Percentiles rank a stretch among this genome's conserved stretches.
Evolutionary conservation across 1,139 yeast species (phyloP).

Genomic region (Taphrina betulina): DNA sequence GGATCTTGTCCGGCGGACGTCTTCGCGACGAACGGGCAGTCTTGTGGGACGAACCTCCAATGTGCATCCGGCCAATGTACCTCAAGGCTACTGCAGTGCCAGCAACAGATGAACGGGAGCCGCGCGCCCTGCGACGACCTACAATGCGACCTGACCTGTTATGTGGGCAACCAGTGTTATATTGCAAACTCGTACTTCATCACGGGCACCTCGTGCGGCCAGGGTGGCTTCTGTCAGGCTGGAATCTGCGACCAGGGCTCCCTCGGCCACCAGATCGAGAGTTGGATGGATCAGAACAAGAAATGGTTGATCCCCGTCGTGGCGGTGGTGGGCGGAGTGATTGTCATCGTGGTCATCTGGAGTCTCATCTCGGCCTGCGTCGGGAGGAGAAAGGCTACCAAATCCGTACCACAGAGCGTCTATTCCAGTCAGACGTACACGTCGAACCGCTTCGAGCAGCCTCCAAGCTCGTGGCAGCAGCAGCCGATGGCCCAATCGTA

Average conservation of each 20-base stretch:
- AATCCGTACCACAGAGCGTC: slow-evolving; percentile 25
- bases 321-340: slow-evolving; percentile 40
- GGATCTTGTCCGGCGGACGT: slow-evolving; percentile 45
- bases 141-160: slow-evolving; percentile 44
- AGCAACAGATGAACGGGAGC: slow-evolving; percentile 35
- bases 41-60: slow-evolving; percentile 41
- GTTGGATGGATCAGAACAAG: slow-evolving; percentile 40
- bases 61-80: slow-evolving; percentile 48
- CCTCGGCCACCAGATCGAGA: slow-evolving; percentile 26
- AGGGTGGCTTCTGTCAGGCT: slow-evolving; percentile 43
- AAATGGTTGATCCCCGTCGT: slow-evolving; percentile 40
- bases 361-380: slow-evolving; percentile 12
- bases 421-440: slow-evolving; percentile 16
- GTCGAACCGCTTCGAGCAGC: too few relatives aligned
- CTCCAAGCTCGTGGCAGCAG: too few relatives aligned
- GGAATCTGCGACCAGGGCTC: slow-evolving; percentile 44
- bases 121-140: slow-evolving; percentile 43
- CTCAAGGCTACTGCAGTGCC: slow-evolving; percentile 44
- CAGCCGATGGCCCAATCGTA: too few relatives aligned
- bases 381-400: background rate
- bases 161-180: slow-evolving; percentile 42
- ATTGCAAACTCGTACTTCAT: slow-evolving; percentile 44
- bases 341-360: slow-evolving; percentile 35
- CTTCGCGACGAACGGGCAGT: slow-evolving; percentile 42
- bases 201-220: slow-evolving; percentile 47